Evolutionary conservation across 352 stramenopile genomes (phyloP), one percentile per base, ranked within the genome.

Genomic region (Phytophthora ohioensis): DNA sequence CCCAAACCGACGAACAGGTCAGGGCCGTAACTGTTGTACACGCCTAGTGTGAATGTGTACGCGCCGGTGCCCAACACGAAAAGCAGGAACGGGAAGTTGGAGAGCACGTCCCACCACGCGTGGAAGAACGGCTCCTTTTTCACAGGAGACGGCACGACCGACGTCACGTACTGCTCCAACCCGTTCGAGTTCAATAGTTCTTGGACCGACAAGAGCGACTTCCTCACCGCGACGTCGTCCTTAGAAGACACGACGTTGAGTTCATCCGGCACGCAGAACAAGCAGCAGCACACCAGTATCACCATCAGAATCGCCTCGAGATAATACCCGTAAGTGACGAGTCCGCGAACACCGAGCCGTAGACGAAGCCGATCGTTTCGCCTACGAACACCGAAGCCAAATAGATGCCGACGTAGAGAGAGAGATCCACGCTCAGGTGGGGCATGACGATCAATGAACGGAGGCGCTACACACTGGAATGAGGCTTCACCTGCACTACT

Each of bases 341-440:
- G 2, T 67, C 54, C 10, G 82, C 76, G 34, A 92, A 80, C 10
- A 79, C 27, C 31, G 82, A 78, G 39, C 82, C 85, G 51, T 92
- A 94, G 13, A 87, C 73, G 62, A 94, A 97, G 31, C 90, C 90
- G 32, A 91, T 54, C 9, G 89, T 90, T 46, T 81, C 91, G 10
- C 88, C 88, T 8, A 91, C 78, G 34, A 92, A 91, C 49, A 97
- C 87, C 11, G 84, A 89, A 46, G 78, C 88, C 59, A 97, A 86
- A 75, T 94, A 98, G 41, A 97, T 67, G 35, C 83, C 90, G 12
- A 98, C 75, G 81, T 90, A 98, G 42, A 93, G 63, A 5, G 90
- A 90, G 63, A 5, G 90, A 90, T 31, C 75, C 69, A 15, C 77
- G 71, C 4, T 77, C 53, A 21, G 75, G 55, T 3, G 80, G 79